A percentile compares a stretch with the other conserved stretches of the same genome.
phyloP scores from a whole-genome alignment of 2,329 filamentous ascomycete genomes.

The Orbilia ellipsospora region DNA sequence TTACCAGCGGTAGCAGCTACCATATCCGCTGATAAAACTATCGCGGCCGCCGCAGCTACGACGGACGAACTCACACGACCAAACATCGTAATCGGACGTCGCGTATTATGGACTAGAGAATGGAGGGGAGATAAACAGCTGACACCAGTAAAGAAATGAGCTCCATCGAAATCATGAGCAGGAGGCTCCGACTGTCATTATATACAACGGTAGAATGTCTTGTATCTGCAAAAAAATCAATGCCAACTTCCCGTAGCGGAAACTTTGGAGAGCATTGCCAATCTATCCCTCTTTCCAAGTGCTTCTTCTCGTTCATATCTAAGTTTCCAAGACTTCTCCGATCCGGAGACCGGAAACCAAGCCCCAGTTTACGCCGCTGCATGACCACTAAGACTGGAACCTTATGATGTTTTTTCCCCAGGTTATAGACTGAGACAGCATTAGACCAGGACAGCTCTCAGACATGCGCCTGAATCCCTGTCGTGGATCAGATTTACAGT shows the following conservation, averaged over 20 bases:
- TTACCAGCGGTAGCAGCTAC: constrained; percentile 34
- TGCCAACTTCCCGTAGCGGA: constrained; percentile 47
- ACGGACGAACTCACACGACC: constrained; percentile 29
- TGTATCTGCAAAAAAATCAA: constrained; percentile 7
- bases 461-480: constrained; percentile 52
- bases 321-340: constrained; percentile 19
- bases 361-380: constrained; percentile 15
- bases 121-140: constrained; percentile 9
- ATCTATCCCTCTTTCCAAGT: constrained; percentile 9
- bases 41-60: constrained; percentile 15
- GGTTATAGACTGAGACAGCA: constrained; percentile 37
- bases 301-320: neutral
- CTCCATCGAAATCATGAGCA: constrained; percentile 21
- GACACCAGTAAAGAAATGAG: constrained; percentile 25
- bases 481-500: constrained; percentile 28
- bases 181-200: constrained; percentile 33
- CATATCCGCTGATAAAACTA: constrained; percentile 36
- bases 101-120: constrained; percentile 25
- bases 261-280: constrained; percentile 37
- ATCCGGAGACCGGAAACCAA: neutral
- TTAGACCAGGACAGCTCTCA: constrained; percentile 23
- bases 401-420: constrained; percentile 45
- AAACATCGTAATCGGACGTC: constrained; percentile 37
- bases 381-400: constrained; percentile 39
- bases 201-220: constrained; percentile 29